Conservation (phyloP, 768 basidiomycete genomes). For the Amanita molliuscula region DNA sequence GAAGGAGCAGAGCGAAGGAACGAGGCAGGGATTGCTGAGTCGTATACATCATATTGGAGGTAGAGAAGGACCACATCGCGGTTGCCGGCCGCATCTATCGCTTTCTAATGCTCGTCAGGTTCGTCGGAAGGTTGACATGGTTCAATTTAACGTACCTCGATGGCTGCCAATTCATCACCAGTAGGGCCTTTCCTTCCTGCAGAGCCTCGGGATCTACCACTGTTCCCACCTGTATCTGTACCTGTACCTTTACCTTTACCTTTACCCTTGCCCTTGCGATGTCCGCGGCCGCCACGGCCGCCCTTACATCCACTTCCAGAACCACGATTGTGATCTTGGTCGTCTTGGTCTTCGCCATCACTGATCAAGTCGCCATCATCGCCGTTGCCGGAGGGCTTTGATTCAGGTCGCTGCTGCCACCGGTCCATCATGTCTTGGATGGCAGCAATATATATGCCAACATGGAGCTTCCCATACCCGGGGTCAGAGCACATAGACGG, state of each 20-base stretch:
- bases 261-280: neutral
- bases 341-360: slow-evolving; percentile 4
- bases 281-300: slow-evolving; percentile 5
- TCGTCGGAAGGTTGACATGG: slow-evolving; percentile 7
- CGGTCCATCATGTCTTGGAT: slow-evolving; percentile 12
- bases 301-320: slow-evolving; percentile 5
- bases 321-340: slow-evolving; percentile 1
- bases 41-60: slow-evolving; percentile 7
- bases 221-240: no score
- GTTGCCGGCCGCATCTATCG: slow-evolving; percentile 1
- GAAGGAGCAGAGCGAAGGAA: slow-evolving; percentile 8
- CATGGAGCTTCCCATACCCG: slow-evolving; percentile 10
- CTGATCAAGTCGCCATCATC: neutral
- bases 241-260: slow-evolving; percentile 1
- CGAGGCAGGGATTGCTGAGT: slow-evolving; percentile 6
- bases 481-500: slow-evolving; percentile 9
- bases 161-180: slow-evolving; percentile 5
- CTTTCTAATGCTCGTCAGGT: slow-evolving; percentile 6
- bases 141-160: slow-evolving; percentile 7
- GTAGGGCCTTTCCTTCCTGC: slow-evolving; percentile 8
- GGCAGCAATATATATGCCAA: slow-evolving; percentile 12
- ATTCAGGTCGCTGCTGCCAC: slow-evolving; percentile 2
- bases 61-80: slow-evolving; percentile 8
- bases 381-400: slow-evolving; percentile 5
- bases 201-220: slow-evolving; percentile 8